Base-by-base conservation (phyloP, 2,329 filamentous ascomycete genomes). In the Pseudopyrenochaeta lycopersici region DNA sequence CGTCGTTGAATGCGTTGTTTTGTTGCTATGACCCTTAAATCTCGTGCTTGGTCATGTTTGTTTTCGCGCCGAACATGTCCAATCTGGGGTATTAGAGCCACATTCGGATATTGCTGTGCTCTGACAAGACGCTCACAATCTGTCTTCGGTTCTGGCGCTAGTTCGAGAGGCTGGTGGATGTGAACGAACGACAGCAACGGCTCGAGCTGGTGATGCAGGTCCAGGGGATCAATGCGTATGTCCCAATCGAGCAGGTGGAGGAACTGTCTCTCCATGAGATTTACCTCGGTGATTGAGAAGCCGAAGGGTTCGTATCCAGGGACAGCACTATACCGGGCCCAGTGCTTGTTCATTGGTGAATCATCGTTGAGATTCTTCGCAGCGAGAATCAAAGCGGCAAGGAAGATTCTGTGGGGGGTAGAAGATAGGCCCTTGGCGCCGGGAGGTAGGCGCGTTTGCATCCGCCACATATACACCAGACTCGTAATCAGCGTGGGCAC, bases 311-410 rank as follows among this genome's bases (percentile, higher is more conserved):
- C 86, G 74, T 82, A 89, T 42, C 85, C 85, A 60, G 83, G 84
- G 66, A 97, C 88, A 69, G 88, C 81, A 54, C 90, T 96, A 82
- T 97, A 98, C 68, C 88, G 89, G 60, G 94, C 92, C 94, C 94
- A 98, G 84, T 98, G 94, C 87, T 97, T 97, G 86, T 98, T 98
- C 88, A 97, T 97, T 57, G 94, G 94, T 10, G 92, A 97, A 59
- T 92, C 96, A 82, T 98, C 95, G 77, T 98, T 98, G 65, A 97
- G 85, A 77, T 97, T 97, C 87, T 98, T 98, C 67, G 95, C 94
- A 1, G 94, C 88, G 35, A 88, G 80, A 71, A 94, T 95, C 63
- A 94, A 87, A 10, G 90, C 82, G 35, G 91, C 93, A 46, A 98
- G 85, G 80, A 98, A 97, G 83, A 98, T 98, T 68, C 95, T 90